phyloP scores from a whole-genome alignment of 1,139 yeast species.

The Suhomyces bokatorum region DNA sequence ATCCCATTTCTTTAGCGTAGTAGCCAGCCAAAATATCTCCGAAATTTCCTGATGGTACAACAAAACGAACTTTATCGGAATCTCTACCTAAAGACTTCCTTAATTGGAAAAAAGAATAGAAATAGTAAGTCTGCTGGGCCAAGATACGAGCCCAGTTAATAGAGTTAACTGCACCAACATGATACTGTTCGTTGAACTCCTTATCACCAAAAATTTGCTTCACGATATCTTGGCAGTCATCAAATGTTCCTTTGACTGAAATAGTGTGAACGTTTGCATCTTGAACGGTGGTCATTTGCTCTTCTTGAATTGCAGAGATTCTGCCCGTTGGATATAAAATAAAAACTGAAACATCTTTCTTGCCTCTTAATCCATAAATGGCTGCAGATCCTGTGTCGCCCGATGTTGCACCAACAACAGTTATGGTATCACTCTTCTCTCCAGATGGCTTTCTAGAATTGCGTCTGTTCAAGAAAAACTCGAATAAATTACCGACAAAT shows the following conservation, averaged over 20 bases:
- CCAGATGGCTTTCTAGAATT: conserved; percentile 62
- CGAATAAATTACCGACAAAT: conserved; percentile 94
- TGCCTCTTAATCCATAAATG: conserved; percentile 93
- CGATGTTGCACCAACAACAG: conserved; percentile 98
- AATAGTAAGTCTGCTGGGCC: conserved; percentile 96
- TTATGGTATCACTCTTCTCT: conserved; percentile 70
- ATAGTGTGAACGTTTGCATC: conserved; percentile 92
- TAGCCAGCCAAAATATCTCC: conserved; percentile 98
- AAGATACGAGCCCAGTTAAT: conserved; percentile 98
- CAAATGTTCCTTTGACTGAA: conserved; percentile 94
- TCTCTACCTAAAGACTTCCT: conserved; percentile 35
- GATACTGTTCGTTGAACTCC: conserved; percentile 84
- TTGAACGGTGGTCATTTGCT: conserved; percentile 97
- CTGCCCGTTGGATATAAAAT: conserved; percentile 96
- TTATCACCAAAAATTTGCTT: conserved; percentile 88
- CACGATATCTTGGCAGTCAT: conserved; percentile 96
- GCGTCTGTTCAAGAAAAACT: conserved; percentile 78
- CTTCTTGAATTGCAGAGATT: conserved; percentile 96
- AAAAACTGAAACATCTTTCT: conserved; percentile 94
- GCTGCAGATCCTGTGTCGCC: conserved; percentile 99
- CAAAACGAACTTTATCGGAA: conserved; percentile 63
- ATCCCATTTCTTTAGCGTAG: conserved; percentile 92
- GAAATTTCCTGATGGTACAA: conserved; percentile 97
- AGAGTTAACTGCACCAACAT: conserved; percentile 96
- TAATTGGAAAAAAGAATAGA: conserved; percentile 84